Base-by-base conservation (phyloP, 768 basidiomycete genomes). In the Kwoniella sp. region DNA sequence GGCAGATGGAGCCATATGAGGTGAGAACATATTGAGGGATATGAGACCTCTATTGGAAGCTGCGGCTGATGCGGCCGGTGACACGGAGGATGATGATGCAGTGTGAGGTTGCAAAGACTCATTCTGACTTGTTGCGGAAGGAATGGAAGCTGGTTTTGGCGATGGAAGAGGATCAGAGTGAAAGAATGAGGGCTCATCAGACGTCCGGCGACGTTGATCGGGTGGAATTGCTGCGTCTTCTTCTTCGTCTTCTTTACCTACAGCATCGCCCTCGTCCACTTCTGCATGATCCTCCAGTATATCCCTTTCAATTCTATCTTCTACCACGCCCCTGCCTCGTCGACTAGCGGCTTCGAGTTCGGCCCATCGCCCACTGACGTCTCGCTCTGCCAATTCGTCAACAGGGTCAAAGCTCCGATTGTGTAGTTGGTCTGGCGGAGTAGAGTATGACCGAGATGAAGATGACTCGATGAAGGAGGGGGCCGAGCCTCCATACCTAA, bases 391-490 rank as follows among this genome's bases (percentile, higher is more conserved):
- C 1, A 58, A 63, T 10, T 71, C 64, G 19, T 59, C 60, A 17
- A 17, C 33, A 1, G 24, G 44, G 19, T 60, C 65, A 21, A 63
- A 56, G 10, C 62, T 60, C 17, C 19, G 61, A 40, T 13, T 37
- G 54, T 19, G 58, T 30, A n/a, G 22, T 24, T 7, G 53, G n/a
- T 46, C 26, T 33, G 55, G 24, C 0, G 57, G 59, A 40, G 26
- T 24, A 9, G 69, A 62, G 12, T 36, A 40, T 6, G 67, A 66
- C 47, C 57, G 50, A 17, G 60, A 65, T 1, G 69, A 50, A 36
- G 52, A 48, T 10, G 48, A 53, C 7, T 66, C 61, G 54, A 79
- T 60, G 56, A 78, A 77, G 0, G 77, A 77, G n/a, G 76, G 74
- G 25, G 72, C 72, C 4, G 76, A 77, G 13, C 68, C 63, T 13